phyloP scores from a whole-genome alignment of 2,329 filamentous ascomycete genomes.

The Pyrenochaeta sp. region DNA sequence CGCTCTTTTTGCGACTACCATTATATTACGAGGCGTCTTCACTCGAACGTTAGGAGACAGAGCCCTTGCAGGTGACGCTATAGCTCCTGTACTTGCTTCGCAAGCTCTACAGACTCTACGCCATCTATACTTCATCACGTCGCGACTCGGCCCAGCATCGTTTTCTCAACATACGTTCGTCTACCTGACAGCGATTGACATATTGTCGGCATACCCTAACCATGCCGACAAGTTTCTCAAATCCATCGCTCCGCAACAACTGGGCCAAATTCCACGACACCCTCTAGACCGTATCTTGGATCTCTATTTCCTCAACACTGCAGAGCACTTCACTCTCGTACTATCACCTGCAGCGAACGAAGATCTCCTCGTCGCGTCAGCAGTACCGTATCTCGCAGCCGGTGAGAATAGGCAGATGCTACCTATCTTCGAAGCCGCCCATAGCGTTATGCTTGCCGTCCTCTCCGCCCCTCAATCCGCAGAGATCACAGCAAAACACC shows the following conservation, averaged over 20 bases:
- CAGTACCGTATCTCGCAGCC: constrained; percentile 75
- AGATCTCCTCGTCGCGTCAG: constrained; percentile 75
- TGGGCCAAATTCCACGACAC: constrained; percentile 67
- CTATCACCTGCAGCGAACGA: constrained; percentile 74
- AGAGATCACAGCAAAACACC: constrained; percentile 71
- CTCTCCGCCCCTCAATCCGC: constrained; percentile 83
- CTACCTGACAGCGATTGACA: constrained; percentile 82
- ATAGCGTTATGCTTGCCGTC: constrained; percentile 81
- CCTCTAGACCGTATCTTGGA: constrained; percentile 78
- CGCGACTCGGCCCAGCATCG: constrained; percentile 72
- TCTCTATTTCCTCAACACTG: constrained; percentile 86
- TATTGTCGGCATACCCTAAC: constrained; percentile 74
- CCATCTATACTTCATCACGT: constrained; percentile 83
- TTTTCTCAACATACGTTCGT: constrained; percentile 89
- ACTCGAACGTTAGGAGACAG: constrained; percentile 69
- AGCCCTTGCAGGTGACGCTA: constrained; percentile 62
- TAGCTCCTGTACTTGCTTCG: constrained; percentile 71
- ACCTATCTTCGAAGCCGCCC: constrained; percentile 86
- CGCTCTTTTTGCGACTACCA: constrained; percentile 77
- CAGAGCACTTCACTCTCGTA: constrained; percentile 80
- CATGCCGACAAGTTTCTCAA: constrained; percentile 73
- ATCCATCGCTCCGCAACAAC: constrained; percentile 65
- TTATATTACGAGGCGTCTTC: constrained; percentile 77
- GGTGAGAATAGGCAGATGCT: constrained; percentile 64
- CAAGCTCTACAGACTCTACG: constrained; percentile 78